Evolutionary conservation across 768 basidiomycete genomes (phyloP).

Genomic region (Mycena galopus): DNA sequence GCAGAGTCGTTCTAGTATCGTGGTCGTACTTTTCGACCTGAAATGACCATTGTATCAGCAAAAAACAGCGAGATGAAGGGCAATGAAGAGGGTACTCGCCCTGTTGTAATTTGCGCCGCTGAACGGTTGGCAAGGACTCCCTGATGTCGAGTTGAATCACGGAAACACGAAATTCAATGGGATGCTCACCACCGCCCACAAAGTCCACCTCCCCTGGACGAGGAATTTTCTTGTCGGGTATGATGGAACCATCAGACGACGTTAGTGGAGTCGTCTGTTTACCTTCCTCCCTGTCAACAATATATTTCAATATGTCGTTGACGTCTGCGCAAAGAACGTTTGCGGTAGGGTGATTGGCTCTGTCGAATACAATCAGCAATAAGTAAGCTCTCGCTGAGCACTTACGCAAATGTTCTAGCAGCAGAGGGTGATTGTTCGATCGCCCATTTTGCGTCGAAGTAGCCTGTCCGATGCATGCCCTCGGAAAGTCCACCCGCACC

Average conservation of each 20-base stretch:
- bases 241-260: not conserved
- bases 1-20: constrained; percentile 60
- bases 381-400: not conserved
- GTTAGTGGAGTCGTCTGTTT: not conserved
- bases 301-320: constrained; percentile 7
- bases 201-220: constrained; percentile 12
- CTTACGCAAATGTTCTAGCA: constrained; percentile 59
- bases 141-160: not conserved
- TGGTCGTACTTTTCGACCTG: constrained; percentile 57
- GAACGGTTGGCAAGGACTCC: constrained; percentile 30
- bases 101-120: constrained; percentile 13
- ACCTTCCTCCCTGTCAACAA: constrained; percentile 5
- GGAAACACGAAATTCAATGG: not conserved
- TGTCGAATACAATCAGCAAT: not conserved
- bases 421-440: constrained; percentile 60
- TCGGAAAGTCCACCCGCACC: constrained; percentile 64
- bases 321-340: constrained; percentile 10
- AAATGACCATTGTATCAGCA: not conserved
- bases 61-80: no score
- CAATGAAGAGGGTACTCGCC: not conserved
- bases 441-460: constrained; percentile 62
- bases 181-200: constrained; percentile 4
- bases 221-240: constrained; percentile 18
- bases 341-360: constrained; percentile 19
- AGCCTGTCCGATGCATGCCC: constrained; percentile 56